Evolutionary conservation across 1,284 basidiomycete species (phyloP).

Genomic region (Neotropicomus parvogracilis): DNA sequence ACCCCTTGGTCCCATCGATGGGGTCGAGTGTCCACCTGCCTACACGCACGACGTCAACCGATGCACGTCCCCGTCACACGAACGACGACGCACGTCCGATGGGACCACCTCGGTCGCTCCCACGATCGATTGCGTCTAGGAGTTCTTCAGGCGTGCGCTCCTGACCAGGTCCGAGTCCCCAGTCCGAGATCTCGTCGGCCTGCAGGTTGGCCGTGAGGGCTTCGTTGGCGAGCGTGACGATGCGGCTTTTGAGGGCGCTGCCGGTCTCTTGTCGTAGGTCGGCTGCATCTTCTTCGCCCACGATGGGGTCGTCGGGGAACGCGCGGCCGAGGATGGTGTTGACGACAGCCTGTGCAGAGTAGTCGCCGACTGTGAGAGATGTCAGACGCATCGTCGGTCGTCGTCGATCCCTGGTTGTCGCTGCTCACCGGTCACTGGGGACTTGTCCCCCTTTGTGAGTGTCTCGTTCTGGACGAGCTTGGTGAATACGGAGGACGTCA

Average conservation of each 20-base stretch:
- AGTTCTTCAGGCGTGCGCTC: slow-evolving; percentile 56
- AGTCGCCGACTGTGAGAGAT: slow-evolving; percentile 74
- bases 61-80: slow-evolving; percentile 3
- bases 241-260: slow-evolving; percentile 58
- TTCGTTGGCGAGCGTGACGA: slow-evolving; percentile 83
- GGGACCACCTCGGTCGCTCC: slow-evolving; percentile 75
- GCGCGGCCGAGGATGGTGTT: slow-evolving; percentile 71
- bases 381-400: not conserved
- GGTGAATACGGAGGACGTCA: slow-evolving; percentile 87
- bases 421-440: slow-evolving; percentile 84
- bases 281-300: slow-evolving; percentile 93
- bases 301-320: slow-evolving; percentile 85
- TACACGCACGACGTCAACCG: slow-evolving; percentile 29
- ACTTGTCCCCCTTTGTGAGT: slow-evolving; percentile 90
- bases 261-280: slow-evolving; percentile 64
- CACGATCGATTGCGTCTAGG: slow-evolving; percentile 83
- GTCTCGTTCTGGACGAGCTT: slow-evolving; percentile 86
- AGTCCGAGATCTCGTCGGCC: slow-evolving; percentile 48
- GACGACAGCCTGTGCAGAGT: slow-evolving; percentile 86
- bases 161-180: slow-evolving; percentile 63
- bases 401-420: too few relatives aligned
- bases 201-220: slow-evolving; percentile 60
- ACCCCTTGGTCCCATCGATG: slow-evolving; percentile 93
- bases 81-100: slow-evolving; percentile 64
- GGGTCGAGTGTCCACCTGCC: slow-evolving; percentile 92